These are phyloP conservation scores for Fusarium musae DNA, from an alignment of 2,329 filamentous ascomycete species.

Conservation along the genomic window DNA sequence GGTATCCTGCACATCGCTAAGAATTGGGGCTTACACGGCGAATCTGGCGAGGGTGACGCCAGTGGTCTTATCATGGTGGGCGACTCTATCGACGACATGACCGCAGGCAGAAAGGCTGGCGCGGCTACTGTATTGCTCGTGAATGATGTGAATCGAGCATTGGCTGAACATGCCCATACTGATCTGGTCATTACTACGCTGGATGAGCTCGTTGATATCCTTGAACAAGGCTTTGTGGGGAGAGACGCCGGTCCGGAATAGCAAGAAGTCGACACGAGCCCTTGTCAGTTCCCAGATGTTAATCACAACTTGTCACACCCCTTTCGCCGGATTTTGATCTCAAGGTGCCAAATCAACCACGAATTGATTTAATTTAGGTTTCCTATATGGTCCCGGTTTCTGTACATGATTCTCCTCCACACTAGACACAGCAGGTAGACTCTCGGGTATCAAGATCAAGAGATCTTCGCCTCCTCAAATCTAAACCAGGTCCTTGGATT, in stretches of 20 bases:
- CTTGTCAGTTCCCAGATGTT: background rate
- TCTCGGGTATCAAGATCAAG: conserved; percentile 30
- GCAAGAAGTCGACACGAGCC: background rate
- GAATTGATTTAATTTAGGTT: conserved; percentile 41
- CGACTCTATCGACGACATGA: conserved; percentile 93
- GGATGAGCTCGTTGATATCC: conserved; percentile 79
- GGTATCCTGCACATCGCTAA: conserved; percentile 88
- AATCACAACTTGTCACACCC: background rate
- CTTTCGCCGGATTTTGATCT: conserved; percentile 1
- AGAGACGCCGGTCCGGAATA: conserved; percentile 42
- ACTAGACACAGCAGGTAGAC: conserved; percentile 33
- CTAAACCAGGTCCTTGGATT: conserved; percentile 16
- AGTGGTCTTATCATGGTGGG: conserved; percentile 72
- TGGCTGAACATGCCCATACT: conserved; percentile 78
- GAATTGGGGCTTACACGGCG: conserved; percentile 70
- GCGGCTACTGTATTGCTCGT: conserved; percentile 90
- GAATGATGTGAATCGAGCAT: conserved; percentile 80
- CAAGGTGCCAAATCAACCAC: conserved; percentile 22
- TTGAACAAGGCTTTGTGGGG: conserved; percentile 80
- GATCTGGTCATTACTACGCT: conserved; percentile 77
- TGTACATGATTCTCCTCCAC: conserved; percentile 33
- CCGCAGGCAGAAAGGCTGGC: conserved; percentile 82
- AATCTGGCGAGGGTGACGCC: conserved; percentile 52
- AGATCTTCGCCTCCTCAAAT: conserved; percentile 31
- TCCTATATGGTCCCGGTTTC: conserved; percentile 34